phyloP scores from a whole-genome alignment of 305 asterid genomes.

The Fraxinus floribunda region DNA sequence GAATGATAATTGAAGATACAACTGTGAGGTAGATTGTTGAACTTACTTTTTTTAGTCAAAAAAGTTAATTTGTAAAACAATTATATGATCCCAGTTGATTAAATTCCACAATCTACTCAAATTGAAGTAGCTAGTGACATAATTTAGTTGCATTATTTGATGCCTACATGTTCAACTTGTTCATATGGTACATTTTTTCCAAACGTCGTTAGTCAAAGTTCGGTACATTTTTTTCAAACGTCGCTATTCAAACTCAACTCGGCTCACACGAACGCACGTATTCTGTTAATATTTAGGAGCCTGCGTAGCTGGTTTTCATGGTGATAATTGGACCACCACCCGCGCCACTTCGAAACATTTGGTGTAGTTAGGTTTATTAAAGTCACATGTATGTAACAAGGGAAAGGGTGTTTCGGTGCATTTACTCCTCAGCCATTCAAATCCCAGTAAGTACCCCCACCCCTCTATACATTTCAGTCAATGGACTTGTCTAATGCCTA shows the following conservation, averaged over 20 bases:
- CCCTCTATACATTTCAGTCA: neutral
- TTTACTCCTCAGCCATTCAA: neutral
- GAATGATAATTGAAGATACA: neutral
- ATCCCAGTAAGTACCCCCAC: neutral
- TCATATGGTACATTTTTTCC: neutral
- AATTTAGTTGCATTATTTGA: neutral
- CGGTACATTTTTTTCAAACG: neutral
- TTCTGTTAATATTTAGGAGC: neutral
- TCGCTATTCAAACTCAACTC: neutral
- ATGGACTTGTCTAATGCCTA: neutral
- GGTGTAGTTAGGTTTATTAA: neutral
- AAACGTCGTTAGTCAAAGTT: neutral
- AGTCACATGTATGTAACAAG: neutral
- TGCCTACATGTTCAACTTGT: neutral
- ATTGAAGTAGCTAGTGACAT: neutral
- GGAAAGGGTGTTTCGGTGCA: neutral
- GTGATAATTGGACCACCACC: neutral
- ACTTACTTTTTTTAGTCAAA: neutral
- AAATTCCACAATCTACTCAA: neutral
- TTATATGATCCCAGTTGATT: neutral
- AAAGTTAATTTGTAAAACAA: neutral
- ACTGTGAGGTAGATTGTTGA: neutral
- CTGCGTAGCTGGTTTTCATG: neutral
- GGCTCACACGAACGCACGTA: neutral
- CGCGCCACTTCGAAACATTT: neutral